A percentile compares a stretch with the other conserved stretches of the same genome.
These are phyloP conservation scores for Phytophthora pinifolia DNA, from an alignment of 352 stramenopile genomes.

Conservation along the genomic window DNA sequence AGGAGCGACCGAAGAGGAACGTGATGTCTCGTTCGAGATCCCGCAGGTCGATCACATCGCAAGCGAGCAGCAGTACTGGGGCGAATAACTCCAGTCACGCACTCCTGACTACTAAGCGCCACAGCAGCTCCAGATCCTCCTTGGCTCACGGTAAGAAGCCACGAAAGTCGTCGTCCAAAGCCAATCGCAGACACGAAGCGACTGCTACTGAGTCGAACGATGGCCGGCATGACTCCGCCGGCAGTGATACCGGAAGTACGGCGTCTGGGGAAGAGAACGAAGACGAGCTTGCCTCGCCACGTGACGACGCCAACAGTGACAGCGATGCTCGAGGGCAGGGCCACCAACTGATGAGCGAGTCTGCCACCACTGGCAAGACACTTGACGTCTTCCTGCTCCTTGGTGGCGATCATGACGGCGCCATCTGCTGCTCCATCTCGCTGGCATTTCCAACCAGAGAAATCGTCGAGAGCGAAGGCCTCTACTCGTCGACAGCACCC, in stretches of 20 bases:
- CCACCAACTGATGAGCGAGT: not conserved
- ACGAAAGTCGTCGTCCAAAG: slow-evolving; percentile 6
- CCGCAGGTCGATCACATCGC: slow-evolving; percentile 7
- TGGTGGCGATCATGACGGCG: slow-evolving; percentile 40
- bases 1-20: slow-evolving; percentile 11
- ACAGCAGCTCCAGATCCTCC: slow-evolving; percentile 5
- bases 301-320: no score
- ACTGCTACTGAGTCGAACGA: no score
- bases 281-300: no score
- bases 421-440: slow-evolving; percentile 30
- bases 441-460: slow-evolving; percentile 22
- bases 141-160: slow-evolving; percentile 13
- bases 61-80: not conserved
- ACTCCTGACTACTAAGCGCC: slow-evolving; percentile 12
- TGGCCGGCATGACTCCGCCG: no score
- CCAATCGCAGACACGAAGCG: no score
- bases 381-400: slow-evolving; percentile 35
- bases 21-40: slow-evolving; percentile 1
- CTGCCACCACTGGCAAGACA: slow-evolving; percentile 5
- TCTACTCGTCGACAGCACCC: slow-evolving; percentile 23
- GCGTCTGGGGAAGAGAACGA: no score
- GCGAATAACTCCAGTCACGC: slow-evolving; percentile 7
- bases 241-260: no score
- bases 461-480: slow-evolving; percentile 27
- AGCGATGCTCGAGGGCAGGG: no score